These are phyloP conservation scores for Xenoacremonium recifei DNA, from an alignment of 2,329 filamentous ascomycete species.

Conservation along the genomic window DNA sequence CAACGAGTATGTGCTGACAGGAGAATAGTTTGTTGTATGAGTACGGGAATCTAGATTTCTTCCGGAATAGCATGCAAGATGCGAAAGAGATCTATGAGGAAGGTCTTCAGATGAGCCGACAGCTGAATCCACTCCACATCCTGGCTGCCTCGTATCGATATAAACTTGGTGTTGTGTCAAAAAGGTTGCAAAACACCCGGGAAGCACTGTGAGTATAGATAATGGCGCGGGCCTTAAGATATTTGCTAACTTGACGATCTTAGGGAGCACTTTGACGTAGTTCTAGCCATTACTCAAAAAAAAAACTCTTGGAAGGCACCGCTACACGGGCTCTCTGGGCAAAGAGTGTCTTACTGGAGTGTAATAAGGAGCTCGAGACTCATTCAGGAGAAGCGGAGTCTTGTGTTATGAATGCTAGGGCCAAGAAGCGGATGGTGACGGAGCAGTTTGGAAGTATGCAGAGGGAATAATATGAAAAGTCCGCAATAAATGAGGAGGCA, in stretches of 20 bases:
- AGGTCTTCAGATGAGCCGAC: neutral
- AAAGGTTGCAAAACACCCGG: neutral
- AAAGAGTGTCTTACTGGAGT: neutral
- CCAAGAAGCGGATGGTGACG: neutral
- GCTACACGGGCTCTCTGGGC: neutral
- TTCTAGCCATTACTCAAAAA: neutral
- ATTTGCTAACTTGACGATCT: neutral
- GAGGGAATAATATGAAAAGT: neutral
- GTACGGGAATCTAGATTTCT: neutral
- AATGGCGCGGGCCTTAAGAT: neutral
- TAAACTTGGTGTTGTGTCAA: neutral
- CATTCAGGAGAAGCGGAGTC: neutral
- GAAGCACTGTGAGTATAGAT: neutral
- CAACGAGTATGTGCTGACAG: neutral
- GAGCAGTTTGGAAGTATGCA: neutral
- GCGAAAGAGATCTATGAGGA: neutral
- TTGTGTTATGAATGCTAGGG: neutral
- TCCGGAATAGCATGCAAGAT: neutral
- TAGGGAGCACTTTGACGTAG: neutral
- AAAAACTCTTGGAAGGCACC: neutral
- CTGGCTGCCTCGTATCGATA: neutral
- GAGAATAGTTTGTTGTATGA: neutral
- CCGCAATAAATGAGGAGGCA: slow-evolving; percentile 2
- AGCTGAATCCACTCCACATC: neutral
- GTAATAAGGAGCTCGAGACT: neutral